These are phyloP conservation scores for Deinandra increscens DNA, from an alignment of 129 eudicot genomes.

Conservation along the genomic window DNA sequence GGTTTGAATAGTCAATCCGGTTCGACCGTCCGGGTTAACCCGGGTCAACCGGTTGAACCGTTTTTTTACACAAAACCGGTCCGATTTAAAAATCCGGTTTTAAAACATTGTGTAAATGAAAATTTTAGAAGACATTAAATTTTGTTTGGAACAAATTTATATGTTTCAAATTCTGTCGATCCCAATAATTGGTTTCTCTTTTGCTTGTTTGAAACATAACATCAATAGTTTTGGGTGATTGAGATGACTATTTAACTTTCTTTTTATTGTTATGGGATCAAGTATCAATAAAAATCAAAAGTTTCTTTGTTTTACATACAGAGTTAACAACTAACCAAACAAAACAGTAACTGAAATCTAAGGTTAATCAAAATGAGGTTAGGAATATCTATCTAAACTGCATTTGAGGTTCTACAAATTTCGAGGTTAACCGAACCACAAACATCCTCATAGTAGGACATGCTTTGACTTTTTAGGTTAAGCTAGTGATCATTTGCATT, in stretches of 20 bases:
- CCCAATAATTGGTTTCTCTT: not conserved
- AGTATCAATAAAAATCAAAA: not conserved
- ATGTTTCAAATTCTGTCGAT: not conserved
- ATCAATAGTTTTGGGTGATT: too few species aligned
- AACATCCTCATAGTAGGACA: not conserved
- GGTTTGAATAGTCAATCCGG: too few species aligned
- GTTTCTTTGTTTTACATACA: not conserved
- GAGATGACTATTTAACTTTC: too few species aligned
- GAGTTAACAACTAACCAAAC: not conserved
- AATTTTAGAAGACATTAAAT: not conserved
- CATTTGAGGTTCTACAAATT: not conserved
- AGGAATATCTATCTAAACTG: not conserved
- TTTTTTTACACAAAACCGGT: too few species aligned
- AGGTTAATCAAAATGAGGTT: not conserved
- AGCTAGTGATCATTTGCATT: slow-evolving; percentile 16
- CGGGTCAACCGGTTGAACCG: too few species aligned
- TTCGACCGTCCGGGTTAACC: too few species aligned
- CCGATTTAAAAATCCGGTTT: too few species aligned
- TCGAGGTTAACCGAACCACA: not conserved
- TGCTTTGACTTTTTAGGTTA: slow-evolving; percentile 12
- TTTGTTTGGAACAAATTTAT: too few species aligned
- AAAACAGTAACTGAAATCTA: not conserved
- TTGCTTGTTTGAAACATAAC: too few species aligned
- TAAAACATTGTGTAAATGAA: too few species aligned
- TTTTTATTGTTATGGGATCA: too few species aligned